Percentiles rank a stretch among this genome's conserved stretches.
Evolutionary conservation across 139 green algal genomes (phyloP).

Genomic region (Pycnococcus provasolii): DNA sequence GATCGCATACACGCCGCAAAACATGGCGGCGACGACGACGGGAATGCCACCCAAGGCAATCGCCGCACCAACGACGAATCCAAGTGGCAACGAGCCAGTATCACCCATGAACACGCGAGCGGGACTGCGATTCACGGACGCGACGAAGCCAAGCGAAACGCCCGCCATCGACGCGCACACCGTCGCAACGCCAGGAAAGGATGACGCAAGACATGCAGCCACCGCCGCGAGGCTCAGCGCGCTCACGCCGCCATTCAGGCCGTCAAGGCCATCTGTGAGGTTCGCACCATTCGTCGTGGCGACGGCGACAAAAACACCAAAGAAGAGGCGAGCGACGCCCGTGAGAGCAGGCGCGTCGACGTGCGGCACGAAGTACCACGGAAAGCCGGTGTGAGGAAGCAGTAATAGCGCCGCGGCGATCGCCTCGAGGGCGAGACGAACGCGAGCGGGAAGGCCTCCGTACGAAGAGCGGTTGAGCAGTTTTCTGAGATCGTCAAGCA

Average conservation of each 20-base stretch:
- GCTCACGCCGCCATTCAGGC: conserved; percentile 31
- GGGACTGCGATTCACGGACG: conserved; percentile 36
- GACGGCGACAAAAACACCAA: conserved; percentile 31
- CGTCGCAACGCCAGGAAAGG: conserved; percentile 1
- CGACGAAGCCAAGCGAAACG: conserved; percentile 34
- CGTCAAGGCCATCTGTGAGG: conserved; percentile 48
- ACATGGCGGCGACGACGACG: conserved; percentile 20
- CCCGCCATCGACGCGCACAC: conserved; percentile 36
- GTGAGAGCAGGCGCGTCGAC: neutral
- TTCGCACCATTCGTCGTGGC: conserved; percentile 45
- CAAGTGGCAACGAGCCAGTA: conserved; percentile 42
- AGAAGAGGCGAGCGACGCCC: conserved; percentile 17
- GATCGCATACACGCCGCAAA: conserved; percentile 23
- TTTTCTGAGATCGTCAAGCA: neutral
- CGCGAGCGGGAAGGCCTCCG: neutral
- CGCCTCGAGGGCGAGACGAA: neutral
- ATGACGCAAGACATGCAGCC: neutral
- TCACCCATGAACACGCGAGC: conserved; percentile 50
- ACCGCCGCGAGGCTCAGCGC: conserved; percentile 29
- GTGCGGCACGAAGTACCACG: neutral
- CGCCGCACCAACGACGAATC: conserved; percentile 27
- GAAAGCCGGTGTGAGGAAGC: neutral
- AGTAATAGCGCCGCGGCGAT: neutral
- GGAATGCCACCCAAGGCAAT: conserved; percentile 20
- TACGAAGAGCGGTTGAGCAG: neutral